These are phyloP conservation scores for Fusarium odoratissimum DNA, from an alignment of 2,329 filamentous ascomycete species.

Conservation along the genomic window DNA sequence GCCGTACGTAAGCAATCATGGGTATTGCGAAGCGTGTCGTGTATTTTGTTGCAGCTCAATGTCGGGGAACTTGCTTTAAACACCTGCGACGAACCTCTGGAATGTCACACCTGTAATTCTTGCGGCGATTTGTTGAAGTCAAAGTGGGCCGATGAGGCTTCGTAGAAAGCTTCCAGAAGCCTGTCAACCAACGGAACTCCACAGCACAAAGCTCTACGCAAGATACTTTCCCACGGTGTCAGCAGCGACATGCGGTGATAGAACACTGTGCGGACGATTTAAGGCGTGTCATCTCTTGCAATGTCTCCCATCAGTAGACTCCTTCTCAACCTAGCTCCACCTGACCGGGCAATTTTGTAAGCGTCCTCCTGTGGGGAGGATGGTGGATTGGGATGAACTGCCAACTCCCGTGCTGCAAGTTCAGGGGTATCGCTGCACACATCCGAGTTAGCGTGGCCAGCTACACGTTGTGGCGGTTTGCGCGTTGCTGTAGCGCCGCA, in stretches of 20 bases:
- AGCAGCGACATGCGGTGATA: not conserved
- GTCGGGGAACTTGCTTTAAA: not conserved
- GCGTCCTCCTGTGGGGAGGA: constrained; percentile 33
- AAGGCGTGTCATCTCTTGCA: constrained; percentile 16
- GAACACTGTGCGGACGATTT: constrained; percentile 30
- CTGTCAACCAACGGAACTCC: constrained; percentile 31
- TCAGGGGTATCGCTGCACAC: constrained; percentile 36
- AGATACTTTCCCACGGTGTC: constrained; percentile 32
- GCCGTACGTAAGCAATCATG: not conserved
- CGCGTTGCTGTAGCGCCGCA: constrained; percentile 35
- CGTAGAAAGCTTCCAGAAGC: constrained; percentile 48
- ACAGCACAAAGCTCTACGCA: not conserved
- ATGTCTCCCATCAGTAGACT: constrained; percentile 6
- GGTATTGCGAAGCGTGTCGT: not conserved
- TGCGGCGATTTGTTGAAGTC: constrained; percentile 31
- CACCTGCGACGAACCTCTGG: constrained; percentile 11
- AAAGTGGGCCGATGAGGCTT: constrained; percentile 38
- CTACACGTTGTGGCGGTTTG: constrained; percentile 43
- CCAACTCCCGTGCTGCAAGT: constrained; percentile 44
- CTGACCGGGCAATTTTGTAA: constrained; percentile 32
- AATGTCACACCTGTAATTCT: constrained; percentile 33
- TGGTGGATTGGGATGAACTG: constrained; percentile 41
- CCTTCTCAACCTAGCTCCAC: constrained; percentile 32
- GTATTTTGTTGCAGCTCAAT: constrained; percentile 16
- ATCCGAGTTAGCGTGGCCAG: constrained; percentile 33